Evolutionary conservation across 768 basidiomycete genomes (phyloP).

Genomic region (Sporobolomyces phaffii): DNA sequence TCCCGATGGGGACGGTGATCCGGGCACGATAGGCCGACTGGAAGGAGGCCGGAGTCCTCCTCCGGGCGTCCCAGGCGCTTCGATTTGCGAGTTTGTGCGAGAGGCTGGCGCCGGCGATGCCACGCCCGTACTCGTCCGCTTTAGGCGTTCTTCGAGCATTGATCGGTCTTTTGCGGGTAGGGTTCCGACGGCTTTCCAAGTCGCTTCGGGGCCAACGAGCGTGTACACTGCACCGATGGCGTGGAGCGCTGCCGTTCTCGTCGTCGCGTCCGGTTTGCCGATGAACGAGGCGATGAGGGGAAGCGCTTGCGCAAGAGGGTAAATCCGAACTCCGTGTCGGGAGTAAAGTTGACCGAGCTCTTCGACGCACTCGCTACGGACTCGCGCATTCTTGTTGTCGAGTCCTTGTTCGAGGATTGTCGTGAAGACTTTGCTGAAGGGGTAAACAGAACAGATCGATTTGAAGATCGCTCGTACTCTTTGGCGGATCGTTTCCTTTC

Average conservation of each 20-base stretch:
- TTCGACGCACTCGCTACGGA: slow-evolving; percentile 77
- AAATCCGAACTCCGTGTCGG: slow-evolving; percentile 68
- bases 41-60: slow-evolving; percentile 10
- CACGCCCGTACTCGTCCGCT: slow-evolving; percentile 35
- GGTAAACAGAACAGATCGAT: slow-evolving; percentile 77
- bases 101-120: slow-evolving; percentile 21
- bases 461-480: slow-evolving; percentile 81
- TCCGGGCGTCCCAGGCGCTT: slow-evolving; percentile 2
- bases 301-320: slow-evolving; percentile 70
- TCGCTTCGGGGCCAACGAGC: slow-evolving; percentile 68
- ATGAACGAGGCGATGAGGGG: slow-evolving; percentile 70
- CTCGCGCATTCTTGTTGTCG: slow-evolving; percentile 83
- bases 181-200: slow-evolving; percentile 70
- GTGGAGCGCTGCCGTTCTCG: slow-evolving; percentile 77
- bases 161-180: slow-evolving; percentile 82
- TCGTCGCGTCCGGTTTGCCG: slow-evolving; percentile 79
- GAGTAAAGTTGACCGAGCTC: slow-evolving; percentile 71
- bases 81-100: not conserved
- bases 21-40: not conserved
- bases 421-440: slow-evolving; percentile 86
- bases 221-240: slow-evolving; percentile 76
- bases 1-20: slow-evolving; percentile 16
- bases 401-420: slow-evolving; percentile 80
- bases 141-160: slow-evolving; percentile 78
- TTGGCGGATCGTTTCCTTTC: slow-evolving; percentile 69